A percentile compares a stretch with the other conserved stretches of the same genome.
These are phyloP conservation scores for Hericium erinaceus DNA, from an alignment of 768 basidiomycete genomes.

Conservation along the genomic window DNA sequence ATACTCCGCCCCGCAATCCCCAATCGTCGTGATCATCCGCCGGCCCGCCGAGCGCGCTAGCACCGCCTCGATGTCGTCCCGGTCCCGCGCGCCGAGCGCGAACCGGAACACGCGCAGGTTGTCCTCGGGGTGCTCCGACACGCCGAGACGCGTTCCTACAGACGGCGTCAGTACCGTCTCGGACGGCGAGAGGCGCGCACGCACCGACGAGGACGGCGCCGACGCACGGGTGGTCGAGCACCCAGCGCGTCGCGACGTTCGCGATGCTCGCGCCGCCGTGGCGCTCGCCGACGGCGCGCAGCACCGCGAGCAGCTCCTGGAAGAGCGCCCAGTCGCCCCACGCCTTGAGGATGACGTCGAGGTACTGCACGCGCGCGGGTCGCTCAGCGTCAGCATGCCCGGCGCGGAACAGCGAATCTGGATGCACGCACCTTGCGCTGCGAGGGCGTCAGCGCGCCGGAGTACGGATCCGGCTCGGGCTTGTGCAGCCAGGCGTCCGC, in stretches of 20 bases:
- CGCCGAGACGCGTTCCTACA: constrained; percentile 61
- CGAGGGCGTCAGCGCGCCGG: constrained; percentile 62
- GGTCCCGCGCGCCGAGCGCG: constrained; percentile 45
- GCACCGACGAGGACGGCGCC: constrained; percentile 74
- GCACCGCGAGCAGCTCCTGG: constrained; percentile 49
- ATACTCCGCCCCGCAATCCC: constrained; percentile 83
- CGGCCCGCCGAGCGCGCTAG: constrained; percentile 52
- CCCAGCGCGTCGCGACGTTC: constrained; percentile 77
- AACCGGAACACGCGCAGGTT: constrained; percentile 58
- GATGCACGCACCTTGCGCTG: constrained; percentile 52
- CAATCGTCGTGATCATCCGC: constrained; percentile 55
- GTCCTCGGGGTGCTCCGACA: constrained; percentile 65
- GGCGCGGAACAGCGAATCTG: neutral
- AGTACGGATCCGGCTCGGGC: constrained; percentile 65
- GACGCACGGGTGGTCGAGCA: constrained; percentile 67
- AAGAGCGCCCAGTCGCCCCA: constrained; percentile 79
- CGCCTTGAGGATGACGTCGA: constrained; percentile 70
- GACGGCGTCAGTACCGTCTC: neutral
- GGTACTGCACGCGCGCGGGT: constrained; percentile 40
- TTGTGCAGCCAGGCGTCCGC: constrained; percentile 64
- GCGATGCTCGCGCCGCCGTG: constrained; percentile 61
- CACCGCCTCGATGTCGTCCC: constrained; percentile 52
- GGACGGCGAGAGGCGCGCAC: constrained; percentile 8
- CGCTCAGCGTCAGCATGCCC: neutral
- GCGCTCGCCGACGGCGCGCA: constrained; percentile 57